A percentile compares a stretch with the other conserved stretches of the same genome.
Conservation (phyloP, 768 basidiomycete genomes). For the Sporobolomyces pararoseus region DNA sequence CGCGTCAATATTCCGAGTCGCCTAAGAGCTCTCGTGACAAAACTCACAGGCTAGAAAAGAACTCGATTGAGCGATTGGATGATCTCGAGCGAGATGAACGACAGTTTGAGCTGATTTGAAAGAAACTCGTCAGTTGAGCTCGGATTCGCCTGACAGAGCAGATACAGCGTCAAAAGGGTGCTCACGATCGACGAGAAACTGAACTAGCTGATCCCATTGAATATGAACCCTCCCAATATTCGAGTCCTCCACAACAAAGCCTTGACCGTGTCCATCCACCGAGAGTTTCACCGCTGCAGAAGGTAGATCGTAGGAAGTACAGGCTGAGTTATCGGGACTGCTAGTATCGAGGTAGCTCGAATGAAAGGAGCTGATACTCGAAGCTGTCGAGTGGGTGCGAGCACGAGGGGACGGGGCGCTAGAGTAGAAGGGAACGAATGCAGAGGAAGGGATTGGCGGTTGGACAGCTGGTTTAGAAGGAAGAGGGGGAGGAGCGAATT, state of each 20-base stretch:
- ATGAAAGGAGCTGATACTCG: conserved; percentile 23
- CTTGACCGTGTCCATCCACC: background rate
- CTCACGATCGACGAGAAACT: background rate
- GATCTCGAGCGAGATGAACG: background rate
- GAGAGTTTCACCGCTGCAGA: background rate
- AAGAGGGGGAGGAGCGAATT: background rate
- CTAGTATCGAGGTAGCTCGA: conserved; percentile 3
- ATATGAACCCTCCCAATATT: background rate
- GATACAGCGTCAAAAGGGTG: background rate
- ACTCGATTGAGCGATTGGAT: conserved; percentile 9
- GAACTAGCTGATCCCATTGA: conserved; percentile 8
- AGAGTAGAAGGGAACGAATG: background rate
- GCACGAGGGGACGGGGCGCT: background rate
- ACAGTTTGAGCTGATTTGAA: background rate
- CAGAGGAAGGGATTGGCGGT: background rate
- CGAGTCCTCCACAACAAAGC: background rate
- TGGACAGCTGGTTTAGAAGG: background rate
- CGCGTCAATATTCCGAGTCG: too few relatives aligned
- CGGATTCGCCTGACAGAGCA: background rate
- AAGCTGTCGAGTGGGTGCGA: conserved; percentile 12
- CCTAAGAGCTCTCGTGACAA: too few relatives aligned
- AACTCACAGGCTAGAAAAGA: background rate
- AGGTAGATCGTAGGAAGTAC: background rate
- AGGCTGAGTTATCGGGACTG: background rate
- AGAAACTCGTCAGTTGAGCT: background rate